phyloP scores from a whole-genome alignment of 192 early-diverging fungal species.

The Umbelopsis vinacea region DNA sequence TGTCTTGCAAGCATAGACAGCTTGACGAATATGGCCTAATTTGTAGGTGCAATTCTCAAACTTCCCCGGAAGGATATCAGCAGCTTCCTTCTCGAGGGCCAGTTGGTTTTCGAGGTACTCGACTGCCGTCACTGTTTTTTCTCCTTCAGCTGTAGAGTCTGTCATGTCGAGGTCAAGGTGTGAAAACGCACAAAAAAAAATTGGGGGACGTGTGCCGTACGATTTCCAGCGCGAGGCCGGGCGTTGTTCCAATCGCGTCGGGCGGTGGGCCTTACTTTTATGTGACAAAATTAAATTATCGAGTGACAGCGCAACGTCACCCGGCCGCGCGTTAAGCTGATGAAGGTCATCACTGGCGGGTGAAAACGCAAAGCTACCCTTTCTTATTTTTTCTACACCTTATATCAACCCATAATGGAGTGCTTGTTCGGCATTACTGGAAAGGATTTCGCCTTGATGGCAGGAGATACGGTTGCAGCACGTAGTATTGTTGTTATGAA shows the following conservation, averaged over 20 bases:
- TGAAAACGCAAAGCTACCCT: neutral
- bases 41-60: slow-evolving; percentile 78
- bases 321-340: slow-evolving; percentile 7
- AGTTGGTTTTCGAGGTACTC: slow-evolving; percentile 46
- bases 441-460: slow-evolving; percentile 91
- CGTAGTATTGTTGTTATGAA: slow-evolving; percentile 93
- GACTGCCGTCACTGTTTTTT: slow-evolving; percentile 47
- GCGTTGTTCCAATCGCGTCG: neutral
- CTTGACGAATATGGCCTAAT: slow-evolving; percentile 78
- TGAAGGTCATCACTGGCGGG: neutral
- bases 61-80: slow-evolving; percentile 64
- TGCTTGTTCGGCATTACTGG: slow-evolving; percentile 89
- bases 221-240: neutral
- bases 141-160: neutral
- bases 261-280: neutral
- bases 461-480: slow-evolving; percentile 75
- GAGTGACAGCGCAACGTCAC: neutral
- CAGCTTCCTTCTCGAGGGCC: slow-evolving; percentile 48
- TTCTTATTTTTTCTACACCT: slow-evolving; percentile 1
- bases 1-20: slow-evolving; percentile 81
- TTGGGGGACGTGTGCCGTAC: neutral
- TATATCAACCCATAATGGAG: slow-evolving; percentile 60
- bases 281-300: neutral
- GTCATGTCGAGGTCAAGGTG: neutral
- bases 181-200: neutral